Conservation (phyloP, 371 early-diverging fungal genomes). For the Syncephalastrum contaminatum region DNA sequence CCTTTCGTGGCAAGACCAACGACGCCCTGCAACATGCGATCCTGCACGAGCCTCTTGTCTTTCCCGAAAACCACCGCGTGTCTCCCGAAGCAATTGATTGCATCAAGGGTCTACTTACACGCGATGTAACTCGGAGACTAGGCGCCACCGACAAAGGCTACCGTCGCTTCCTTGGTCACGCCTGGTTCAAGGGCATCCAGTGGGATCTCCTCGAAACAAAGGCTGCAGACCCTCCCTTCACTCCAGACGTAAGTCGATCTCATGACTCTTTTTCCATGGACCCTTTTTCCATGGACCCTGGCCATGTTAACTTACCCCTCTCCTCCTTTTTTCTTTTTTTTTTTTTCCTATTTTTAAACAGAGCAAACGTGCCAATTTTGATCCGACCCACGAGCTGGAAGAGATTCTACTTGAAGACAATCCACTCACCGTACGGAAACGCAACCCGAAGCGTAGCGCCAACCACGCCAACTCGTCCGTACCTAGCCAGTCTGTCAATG, state of each 20-base stretch:
- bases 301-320: not conserved
- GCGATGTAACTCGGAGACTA: slow-evolving; percentile 58
- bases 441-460: slow-evolving; percentile 19
- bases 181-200: slow-evolving; percentile 58
- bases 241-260: slow-evolving; percentile 53
- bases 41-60: slow-evolving; percentile 51
- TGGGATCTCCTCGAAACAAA: slow-evolving; percentile 61
- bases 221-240: slow-evolving; percentile 61
- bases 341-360: slow-evolving; percentile 7
- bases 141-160: slow-evolving; percentile 59
- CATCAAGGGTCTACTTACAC: slow-evolving; percentile 53
- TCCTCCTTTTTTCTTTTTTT: not conserved
- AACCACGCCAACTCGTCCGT: slow-evolving; percentile 19
- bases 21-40: slow-evolving; percentile 71
- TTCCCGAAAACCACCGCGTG: slow-evolving; percentile 52
- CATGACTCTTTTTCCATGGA: not conserved
- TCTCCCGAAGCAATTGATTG: slow-evolving; percentile 60
- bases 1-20: slow-evolving; percentile 83
- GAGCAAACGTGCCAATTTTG: slow-evolving; percentile 81
- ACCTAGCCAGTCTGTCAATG: slow-evolving; percentile 24
- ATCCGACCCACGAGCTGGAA: slow-evolving; percentile 94
- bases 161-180: slow-evolving; percentile 51
- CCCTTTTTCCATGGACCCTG: not conserved
- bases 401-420: slow-evolving; percentile 93
- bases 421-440: slow-evolving; percentile 66